A percentile compares a stretch with the other conserved stretches of the same genome.
phyloP scores from a whole-genome alignment of 2,329 filamentous ascomycete genomes.

The Dothistroma pini region DNA sequence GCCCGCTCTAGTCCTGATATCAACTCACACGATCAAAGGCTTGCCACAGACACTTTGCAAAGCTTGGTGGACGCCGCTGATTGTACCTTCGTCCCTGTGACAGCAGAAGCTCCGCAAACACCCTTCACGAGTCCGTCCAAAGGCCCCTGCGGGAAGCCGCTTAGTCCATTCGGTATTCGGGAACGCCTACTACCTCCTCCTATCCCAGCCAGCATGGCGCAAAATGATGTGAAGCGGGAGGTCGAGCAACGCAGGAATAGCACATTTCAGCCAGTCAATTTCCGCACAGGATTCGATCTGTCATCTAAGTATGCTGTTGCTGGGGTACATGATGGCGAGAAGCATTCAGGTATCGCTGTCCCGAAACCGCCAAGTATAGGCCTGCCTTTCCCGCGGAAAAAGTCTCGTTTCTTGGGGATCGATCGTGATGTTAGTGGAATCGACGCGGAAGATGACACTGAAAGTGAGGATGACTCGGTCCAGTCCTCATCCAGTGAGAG shows the following conservation, averaged over 20 bases:
- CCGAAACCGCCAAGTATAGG: constrained; percentile 36
- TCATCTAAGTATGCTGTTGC: constrained; percentile 50
- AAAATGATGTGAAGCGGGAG: neutral
- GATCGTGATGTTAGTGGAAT: constrained; percentile 9
- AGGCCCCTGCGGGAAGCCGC: constrained; percentile 21
- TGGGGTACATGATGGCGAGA: constrained; percentile 31
- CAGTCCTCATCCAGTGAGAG: constrained; percentile 21
- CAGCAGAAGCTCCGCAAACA: neutral
- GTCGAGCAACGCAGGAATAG: constrained; percentile 35
- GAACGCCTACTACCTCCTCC: constrained; percentile 48
- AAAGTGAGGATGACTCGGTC: constrained; percentile 30
- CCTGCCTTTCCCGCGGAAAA: constrained; percentile 12
- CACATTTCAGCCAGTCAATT: constrained; percentile 51
- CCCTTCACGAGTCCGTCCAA: neutral
- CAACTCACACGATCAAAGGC: neutral
- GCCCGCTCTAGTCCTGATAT: neutral
- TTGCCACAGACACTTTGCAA: neutral
- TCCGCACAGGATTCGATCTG: constrained; percentile 47
- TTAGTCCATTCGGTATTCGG: constrained; percentile 42
- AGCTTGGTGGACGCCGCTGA: neutral
- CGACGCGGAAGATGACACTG: constrained; percentile 18
- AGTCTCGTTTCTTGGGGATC: constrained; percentile 1
- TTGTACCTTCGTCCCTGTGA: neutral
- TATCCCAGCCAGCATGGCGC: constrained; percentile 27
- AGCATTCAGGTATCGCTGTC: neutral